phyloP scores from a whole-genome alignment of 371 early-diverging fungal species.

The Capillidium rhysosporum region DNA sequence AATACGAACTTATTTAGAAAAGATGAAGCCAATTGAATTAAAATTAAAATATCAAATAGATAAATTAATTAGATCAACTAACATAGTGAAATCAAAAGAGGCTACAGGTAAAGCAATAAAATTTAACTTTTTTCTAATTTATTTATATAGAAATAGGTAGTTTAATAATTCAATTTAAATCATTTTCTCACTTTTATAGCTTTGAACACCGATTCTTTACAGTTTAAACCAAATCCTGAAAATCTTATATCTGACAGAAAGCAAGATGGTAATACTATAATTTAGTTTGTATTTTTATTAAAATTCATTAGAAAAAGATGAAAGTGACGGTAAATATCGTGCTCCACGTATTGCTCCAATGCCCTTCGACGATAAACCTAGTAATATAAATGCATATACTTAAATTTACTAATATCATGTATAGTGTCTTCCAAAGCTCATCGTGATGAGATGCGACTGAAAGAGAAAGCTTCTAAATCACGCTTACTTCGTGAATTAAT shows the following conservation, averaged over 20 bases:
- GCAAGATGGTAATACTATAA: constrained; percentile 17
- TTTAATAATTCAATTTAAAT: too few species aligned
- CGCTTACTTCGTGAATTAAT: constrained; percentile 72
- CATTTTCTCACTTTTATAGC: neutral
- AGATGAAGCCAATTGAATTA: constrained; percentile 80
- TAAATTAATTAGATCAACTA: constrained; percentile 65
- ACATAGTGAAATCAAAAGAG: constrained; percentile 14
- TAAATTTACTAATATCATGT: neutral
- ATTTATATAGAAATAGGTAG: too few species aligned
- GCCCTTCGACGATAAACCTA: constrained; percentile 52
- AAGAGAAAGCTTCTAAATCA: constrained; percentile 58
- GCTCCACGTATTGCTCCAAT: constrained; percentile 80
- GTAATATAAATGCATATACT: constrained; percentile 6
- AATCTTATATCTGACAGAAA: constrained; percentile 28
- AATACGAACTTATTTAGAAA: constrained; percentile 65
- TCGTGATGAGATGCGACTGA: constrained; percentile 34
- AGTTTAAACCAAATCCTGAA: constrained; percentile 73
- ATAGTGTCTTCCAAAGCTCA: constrained; percentile 26
- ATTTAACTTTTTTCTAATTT: too few species aligned
- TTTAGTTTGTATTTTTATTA: neutral
- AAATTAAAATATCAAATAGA: constrained; percentile 93
- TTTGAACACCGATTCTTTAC: constrained; percentile 38
- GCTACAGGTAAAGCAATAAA: constrained; percentile 2
- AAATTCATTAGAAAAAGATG: constrained; percentile 4
- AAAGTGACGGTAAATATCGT: constrained; percentile 33